Base-by-base conservation (phyloP, 495 filamentous ascomycete genomes). In the Neurospora sp. region DNA sequence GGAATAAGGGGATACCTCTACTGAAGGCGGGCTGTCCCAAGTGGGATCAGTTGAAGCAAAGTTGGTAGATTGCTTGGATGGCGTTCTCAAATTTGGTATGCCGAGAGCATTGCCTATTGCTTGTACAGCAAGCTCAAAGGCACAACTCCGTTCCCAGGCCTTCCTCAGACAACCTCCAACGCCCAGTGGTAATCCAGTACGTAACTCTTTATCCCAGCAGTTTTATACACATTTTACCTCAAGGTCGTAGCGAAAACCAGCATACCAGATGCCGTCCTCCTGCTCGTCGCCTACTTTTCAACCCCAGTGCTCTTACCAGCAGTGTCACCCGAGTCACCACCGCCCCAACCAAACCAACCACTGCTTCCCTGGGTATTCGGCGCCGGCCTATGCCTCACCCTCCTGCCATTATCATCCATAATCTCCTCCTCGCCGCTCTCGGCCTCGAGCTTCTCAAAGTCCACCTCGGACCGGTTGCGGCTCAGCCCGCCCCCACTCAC, bases 381-480 rank as follows among this genome's bases (percentile, higher is more conserved):
- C 53, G 27, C 53, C 27, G 53, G 53, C 22, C 53, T 61, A 31
- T 61, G 53, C 53, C 53, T 61, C 22, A 61, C 12, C 22, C 53
- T 61, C 22, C 53, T 31, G 22, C 53, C 53, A 16, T 61, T 61
- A 12, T 61, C 53, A 61, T 61, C 53, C 53, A 31, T 61, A 61
- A 61, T 61, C 53, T 61, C 86, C 48, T 87, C 87, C 41, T 81
- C 84, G 1, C 86, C 85, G 75, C 91, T 91, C 71, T 92, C 91
- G n/a, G 86, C 85, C 44, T 93, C 90, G 74, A 97, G 90, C 77
- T 91, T 90, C 77, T 95, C 92, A 78, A 97, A 97, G 73, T 94
- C 93, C 42, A 85, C 87, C 75, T 93, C 92, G 71, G 90, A 93
- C 73, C 85, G 85, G 76, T 90, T 93, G 85, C 92, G 93, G 59